These are phyloP conservation scores for Chimonanthus praecox DNA, from an alignment of 164 flowering plant genomes.

Conservation along the genomic window DNA sequence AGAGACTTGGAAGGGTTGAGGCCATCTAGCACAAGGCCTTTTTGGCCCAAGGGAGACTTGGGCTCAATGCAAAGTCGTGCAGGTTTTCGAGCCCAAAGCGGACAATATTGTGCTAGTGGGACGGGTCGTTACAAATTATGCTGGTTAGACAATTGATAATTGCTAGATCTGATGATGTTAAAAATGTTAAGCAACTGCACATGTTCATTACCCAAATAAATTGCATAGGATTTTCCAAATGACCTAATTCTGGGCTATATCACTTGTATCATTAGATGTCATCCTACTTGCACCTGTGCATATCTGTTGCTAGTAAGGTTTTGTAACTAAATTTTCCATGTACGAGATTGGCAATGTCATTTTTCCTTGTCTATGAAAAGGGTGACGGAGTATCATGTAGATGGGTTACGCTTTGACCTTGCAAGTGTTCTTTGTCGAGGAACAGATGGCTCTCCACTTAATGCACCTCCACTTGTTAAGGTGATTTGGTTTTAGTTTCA, in stretches of 20 bases:
- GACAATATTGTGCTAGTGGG: not conserved
- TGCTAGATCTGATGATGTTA: not conserved
- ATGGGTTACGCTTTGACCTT: constrained; percentile 97
- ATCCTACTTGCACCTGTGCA: too few relatives aligned
- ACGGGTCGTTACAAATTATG: too few relatives aligned
- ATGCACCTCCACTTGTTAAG: constrained; percentile 82
- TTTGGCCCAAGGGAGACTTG: too few relatives aligned
- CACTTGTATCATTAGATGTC: not conserved
- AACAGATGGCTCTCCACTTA: constrained; percentile 84
- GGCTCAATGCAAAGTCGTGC: too few relatives aligned
- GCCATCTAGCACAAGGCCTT: too few relatives aligned
- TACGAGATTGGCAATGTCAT: not conserved
- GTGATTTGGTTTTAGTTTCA: constrained; percentile 24
- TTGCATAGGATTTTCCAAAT: too few relatives aligned
- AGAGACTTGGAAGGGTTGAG: too few relatives aligned
- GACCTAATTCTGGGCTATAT: not conserved
- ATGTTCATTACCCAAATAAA: not conserved
- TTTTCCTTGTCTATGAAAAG: constrained; percentile 25
- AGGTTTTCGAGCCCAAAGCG: too few relatives aligned
- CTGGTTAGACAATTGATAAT: not conserved
- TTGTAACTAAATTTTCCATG: not conserved
- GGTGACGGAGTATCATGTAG: constrained; percentile 92
- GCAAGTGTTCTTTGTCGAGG: constrained; percentile 98
- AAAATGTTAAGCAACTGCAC: not conserved
- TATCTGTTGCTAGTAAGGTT: not conserved